Evolutionary conservation across 169 alveolate species (phyloP).

Genomic region (Plasmodium ovale): DNA sequence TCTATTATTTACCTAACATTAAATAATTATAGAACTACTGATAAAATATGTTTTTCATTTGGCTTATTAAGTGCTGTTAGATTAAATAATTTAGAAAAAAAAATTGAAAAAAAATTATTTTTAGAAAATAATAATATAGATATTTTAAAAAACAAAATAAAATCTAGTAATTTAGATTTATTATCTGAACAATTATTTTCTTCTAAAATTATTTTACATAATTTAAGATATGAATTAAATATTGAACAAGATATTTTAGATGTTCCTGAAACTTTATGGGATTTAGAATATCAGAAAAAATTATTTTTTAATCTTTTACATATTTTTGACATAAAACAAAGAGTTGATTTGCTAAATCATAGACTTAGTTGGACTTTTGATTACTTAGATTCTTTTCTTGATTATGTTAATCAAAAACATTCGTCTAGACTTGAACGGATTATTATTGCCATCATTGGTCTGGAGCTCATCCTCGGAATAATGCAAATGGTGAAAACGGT

Average conservation of each 20-base stretch:
- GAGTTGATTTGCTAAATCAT: constrained; percentile 82
- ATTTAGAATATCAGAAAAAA: constrained; percentile 78
- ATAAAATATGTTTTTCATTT: constrained; percentile 67
- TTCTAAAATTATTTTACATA: constrained; percentile 68
- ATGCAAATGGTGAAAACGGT: constrained; percentile 72
- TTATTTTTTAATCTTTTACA: constrained; percentile 75
- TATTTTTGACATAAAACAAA: constrained; percentile 78
- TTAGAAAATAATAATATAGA: constrained; percentile 75
- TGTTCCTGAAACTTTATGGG: constrained; percentile 83
- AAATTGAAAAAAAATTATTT: constrained; percentile 74
- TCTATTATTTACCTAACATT: constrained; percentile 61
- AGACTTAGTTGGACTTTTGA: constrained; percentile 83
- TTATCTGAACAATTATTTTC: constrained; percentile 68
- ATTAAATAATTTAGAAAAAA: constrained; percentile 70
- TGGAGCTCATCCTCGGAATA: constrained; percentile 81
- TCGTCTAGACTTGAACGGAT: constrained; percentile 83
- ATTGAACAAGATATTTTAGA: constrained; percentile 80
- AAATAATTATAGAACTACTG: constrained; percentile 60
- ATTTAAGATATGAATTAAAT: constrained; percentile 66
- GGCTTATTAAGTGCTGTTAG: constrained; percentile 72
- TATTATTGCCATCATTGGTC: constrained; percentile 79
- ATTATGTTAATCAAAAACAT: constrained; percentile 82
- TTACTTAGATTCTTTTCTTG: constrained; percentile 81
- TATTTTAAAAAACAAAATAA: constrained; percentile 65
- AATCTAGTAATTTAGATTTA: constrained; percentile 57